Percentiles rank a stretch among this genome's conserved stretches.
These are phyloP conservation scores for Cinchona pubescens DNA, from an alignment of 257 asterid genomes.

Conservation along the genomic window DNA sequence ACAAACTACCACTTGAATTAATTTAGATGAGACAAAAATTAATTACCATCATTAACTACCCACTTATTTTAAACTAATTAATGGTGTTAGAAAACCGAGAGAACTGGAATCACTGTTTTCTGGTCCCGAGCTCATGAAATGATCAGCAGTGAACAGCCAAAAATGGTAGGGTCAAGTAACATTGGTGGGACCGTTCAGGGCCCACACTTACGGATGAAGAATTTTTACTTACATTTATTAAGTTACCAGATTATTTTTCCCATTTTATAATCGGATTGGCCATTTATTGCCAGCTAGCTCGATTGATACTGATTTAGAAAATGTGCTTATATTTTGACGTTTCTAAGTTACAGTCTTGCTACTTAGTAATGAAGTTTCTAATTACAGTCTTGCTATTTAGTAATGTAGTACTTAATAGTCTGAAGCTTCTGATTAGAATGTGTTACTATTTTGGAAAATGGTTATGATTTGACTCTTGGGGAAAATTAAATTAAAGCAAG, in stretches of 20 bases:
- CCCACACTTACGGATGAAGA: neutral
- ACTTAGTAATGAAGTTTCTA: neutral
- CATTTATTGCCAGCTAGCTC: neutral
- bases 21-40: conserved; percentile 24
- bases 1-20: conserved; percentile 28
- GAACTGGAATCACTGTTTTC: neutral
- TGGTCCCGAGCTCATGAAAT: neutral
- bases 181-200: neutral
- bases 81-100: neutral
- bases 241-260: neutral
- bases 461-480: neutral
- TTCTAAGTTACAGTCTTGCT: neutral
- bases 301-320: neutral
- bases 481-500: no score
- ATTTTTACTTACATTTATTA: conserved; percentile 2
- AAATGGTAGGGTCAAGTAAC: conserved; percentile 4
- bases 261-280: neutral
- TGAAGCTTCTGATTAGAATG: neutral
- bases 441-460: neutral
- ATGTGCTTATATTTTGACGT: neutral
- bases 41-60: conserved; percentile 15
- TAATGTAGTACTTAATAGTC: no score
- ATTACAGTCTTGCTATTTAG: no score
- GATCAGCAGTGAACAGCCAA: neutral
- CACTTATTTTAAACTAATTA: conserved; percentile 5